These are phyloP conservation scores for Porphyrellus sp. DNA, from an alignment of 1,284 basidiomycete genomes.

Conservation along the genomic window DNA sequence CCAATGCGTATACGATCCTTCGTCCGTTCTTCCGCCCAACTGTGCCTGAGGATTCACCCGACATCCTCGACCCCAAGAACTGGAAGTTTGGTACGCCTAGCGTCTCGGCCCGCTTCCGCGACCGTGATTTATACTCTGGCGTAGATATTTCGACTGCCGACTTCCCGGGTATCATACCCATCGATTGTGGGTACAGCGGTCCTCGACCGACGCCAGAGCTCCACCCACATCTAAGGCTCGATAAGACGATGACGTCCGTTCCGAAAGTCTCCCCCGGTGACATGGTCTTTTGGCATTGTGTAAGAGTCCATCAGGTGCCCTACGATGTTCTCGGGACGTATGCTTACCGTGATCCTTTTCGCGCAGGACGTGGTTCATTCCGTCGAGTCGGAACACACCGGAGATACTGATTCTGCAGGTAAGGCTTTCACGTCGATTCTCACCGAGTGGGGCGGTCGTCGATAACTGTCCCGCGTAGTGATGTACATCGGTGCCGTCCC, in stretches of 20 bases:
- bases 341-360: background rate
- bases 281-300: conserved; percentile 85
- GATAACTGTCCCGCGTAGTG: conserved; percentile 36
- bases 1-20: conserved; percentile 78
- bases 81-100: conserved; percentile 63
- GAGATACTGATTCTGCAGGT: conserved; percentile 70
- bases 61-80: conserved; percentile 55
- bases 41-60: conserved; percentile 40
- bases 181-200: conserved; percentile 47
- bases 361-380: conserved; percentile 72
- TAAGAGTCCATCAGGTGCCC: conserved; percentile 19
- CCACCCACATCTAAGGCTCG: conserved; percentile 70
- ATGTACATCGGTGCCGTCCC: conserved; percentile 86
- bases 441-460: background rate
- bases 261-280: conserved; percentile 78
- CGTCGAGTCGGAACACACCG: conserved; percentile 72
- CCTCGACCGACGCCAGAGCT: conserved; percentile 49
- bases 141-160: conserved; percentile 53
- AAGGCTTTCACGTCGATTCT: conserved; percentile 5
- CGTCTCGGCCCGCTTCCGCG: background rate
- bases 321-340: background rate
- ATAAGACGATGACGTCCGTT: conserved; percentile 71
- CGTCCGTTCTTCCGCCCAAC: conserved; percentile 77
- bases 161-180: conserved; percentile 54
- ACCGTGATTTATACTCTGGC: background rate